Base-by-base conservation (phyloP, 148 eudicot species). In the Mesembryanthemum crystallinum region DNA sequence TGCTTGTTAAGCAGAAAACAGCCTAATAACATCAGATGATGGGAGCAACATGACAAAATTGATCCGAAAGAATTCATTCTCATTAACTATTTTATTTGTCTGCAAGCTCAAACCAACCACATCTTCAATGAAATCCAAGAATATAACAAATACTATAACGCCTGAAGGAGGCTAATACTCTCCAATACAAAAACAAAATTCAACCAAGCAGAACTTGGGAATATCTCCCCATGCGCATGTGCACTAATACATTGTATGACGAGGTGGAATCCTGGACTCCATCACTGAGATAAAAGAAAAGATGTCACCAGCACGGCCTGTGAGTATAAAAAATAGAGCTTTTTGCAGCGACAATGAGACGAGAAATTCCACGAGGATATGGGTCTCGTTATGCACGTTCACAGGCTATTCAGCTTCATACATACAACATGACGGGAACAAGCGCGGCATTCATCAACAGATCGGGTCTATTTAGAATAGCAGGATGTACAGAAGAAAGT, bases 151-250 rank as follows among this genome's bases (percentile, higher is more conserved):
- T 61, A 73, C 29, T 20, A 59, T 42, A 45, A 57, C 20, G 73
- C 79, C 73, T n/a, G 73, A 67, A 55, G 66, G 15, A 67, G 73
- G 79, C 73, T 42, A 76, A 76, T 62, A 37, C 67, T 68, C 67
- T 52, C 24, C 71, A 58, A 24, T 28, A 3, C 11, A 42, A 69
- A 30, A 59, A 51, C 72, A 52, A 75, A 65, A 75, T 24, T 75
- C 78, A 64, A 75, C 32, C 64, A 49, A 74, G 33, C 69, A 47
- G 59, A 47, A 28, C 29, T 74, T 20, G 3, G 21, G 21, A 64
- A 57, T 35, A 35, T 35, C 39, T 35, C 39, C 61, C n/a, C 27
- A 23, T 47, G 5, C 15, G 29, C 23, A 15, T 63, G 69, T 49
- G 25, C 47, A 61, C 69, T 14, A 17, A 43, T 74, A 64, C 45